A percentile compares a stretch with the other conserved stretches of the same genome.
Conservation (phyloP, 257 asterid genomes). For the Fraxinus americana region DNA sequence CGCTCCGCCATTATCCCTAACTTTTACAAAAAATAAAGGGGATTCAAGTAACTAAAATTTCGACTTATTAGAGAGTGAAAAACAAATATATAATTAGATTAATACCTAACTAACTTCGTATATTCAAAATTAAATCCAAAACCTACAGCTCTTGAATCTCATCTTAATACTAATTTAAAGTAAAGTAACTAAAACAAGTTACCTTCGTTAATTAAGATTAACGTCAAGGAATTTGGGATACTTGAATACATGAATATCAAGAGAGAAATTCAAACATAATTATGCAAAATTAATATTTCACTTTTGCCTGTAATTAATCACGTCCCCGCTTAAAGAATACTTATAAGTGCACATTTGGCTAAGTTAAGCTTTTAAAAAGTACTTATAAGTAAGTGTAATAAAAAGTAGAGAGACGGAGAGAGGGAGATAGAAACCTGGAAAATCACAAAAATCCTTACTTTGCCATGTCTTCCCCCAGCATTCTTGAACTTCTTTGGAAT, state of each 20-base stretch:
- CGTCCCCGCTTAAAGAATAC: background rate
- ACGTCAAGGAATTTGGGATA: background rate
- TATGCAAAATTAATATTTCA: background rate
- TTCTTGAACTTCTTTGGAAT: conserved; percentile 13
- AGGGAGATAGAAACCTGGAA: background rate
- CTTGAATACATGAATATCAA: background rate
- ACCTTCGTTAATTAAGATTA: background rate
- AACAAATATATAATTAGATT: too few species aligned
- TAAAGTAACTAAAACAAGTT: background rate
- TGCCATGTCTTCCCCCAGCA: conserved; percentile 17
- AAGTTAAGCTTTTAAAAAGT: too few species aligned
- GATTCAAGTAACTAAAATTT: too few species aligned
- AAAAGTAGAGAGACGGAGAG: background rate
- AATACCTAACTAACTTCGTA: too few species aligned
- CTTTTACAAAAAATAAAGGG: too few species aligned
- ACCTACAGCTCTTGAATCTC: background rate
- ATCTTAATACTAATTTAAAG: background rate
- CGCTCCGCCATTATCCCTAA: too few species aligned
- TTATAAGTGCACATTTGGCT: too few species aligned
- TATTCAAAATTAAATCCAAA: too few species aligned
- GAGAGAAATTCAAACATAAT: background rate
- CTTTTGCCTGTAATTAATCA: background rate
- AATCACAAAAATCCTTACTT: background rate
- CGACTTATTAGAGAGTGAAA: too few species aligned
- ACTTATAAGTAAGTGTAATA: too few species aligned